A percentile compares a stretch with the other conserved stretches of the same genome.
Evolutionary conservation across 2,329 filamentous ascomycete genomes (phyloP).

Genomic region (Truncatella angustata): DNA sequence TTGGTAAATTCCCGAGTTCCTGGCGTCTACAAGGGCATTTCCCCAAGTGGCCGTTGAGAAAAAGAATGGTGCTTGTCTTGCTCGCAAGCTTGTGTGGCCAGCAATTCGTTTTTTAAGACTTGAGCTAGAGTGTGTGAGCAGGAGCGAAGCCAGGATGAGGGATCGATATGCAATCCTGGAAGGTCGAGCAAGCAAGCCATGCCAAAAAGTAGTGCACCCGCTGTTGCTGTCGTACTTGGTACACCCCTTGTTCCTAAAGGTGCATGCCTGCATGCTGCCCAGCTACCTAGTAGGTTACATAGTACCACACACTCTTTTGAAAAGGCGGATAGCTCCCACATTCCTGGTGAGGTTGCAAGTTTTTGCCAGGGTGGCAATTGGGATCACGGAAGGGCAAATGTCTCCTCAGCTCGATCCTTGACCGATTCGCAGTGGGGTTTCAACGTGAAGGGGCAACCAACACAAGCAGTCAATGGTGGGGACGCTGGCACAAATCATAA

Average conservation of each 20-base stretch:
- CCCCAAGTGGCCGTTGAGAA: constrained; percentile 8
- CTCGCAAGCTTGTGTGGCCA: neutral
- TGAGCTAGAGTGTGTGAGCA: constrained; percentile 6
- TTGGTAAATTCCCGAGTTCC: constrained; percentile 4
- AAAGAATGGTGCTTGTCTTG: neutral
- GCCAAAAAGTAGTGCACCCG: neutral
- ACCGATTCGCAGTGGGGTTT: constrained; percentile 8
- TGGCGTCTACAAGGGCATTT: constrained; percentile 6
- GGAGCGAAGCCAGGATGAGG: constrained; percentile 1
- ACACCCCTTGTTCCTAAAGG: neutral
- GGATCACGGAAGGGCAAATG: constrained; percentile 3
- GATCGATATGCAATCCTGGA: neutral
- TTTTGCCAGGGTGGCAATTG: constrained; percentile 5
- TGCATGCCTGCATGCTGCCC: neutral
- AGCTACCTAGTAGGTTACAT: too few species aligned
- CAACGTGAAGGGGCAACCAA: neutral
- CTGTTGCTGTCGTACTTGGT: neutral
- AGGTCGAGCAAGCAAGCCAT: neutral
- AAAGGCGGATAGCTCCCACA: constrained; percentile 2
- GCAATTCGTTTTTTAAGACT: constrained; percentile 1
- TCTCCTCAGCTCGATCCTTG: constrained; percentile 8
- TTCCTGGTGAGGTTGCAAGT: neutral
- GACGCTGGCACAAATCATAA: neutral
- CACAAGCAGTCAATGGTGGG: constrained; percentile 5
- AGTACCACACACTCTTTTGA: neutral